A percentile compares a stretch with the other conserved stretches of the same genome.
Evolutionary conservation across 2,329 filamentous ascomycete species (phyloP).

Genomic region (Cladorrhinum sp.): DNA sequence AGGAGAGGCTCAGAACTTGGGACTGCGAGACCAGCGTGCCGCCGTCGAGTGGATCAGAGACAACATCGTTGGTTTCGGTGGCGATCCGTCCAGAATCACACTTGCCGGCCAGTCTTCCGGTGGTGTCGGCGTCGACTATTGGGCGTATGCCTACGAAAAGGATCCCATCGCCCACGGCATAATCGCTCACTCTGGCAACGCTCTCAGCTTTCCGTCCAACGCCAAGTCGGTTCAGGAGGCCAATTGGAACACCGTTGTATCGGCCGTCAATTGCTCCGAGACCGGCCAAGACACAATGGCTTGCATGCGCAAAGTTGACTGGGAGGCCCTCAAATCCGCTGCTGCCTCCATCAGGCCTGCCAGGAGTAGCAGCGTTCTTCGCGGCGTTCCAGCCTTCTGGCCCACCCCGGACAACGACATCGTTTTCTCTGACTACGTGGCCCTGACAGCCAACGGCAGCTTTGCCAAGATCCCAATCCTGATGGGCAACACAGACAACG

Average conservation of each 20-base stretch:
- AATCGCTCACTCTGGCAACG: conserved; percentile 46
- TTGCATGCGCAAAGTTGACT: conserved; percentile 39
- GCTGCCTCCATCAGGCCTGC: conserved; percentile 35
- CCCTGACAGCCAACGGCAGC: conserved; percentile 31
- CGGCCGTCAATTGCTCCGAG: conserved; percentile 37
- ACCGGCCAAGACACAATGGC: conserved; percentile 29
- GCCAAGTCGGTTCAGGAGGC: conserved; percentile 31
- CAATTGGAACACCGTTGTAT: conserved; percentile 43
- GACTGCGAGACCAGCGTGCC: conserved; percentile 48
- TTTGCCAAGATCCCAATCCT: conserved; percentile 43
- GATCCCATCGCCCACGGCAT: conserved; percentile 49
- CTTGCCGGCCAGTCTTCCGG: conserved; percentile 47
- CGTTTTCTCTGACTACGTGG: conserved; percentile 42
- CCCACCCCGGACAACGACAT: conserved; percentile 39
- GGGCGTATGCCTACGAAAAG: conserved; percentile 46
- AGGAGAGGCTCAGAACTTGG: conserved; percentile 41
- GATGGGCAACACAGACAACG: conserved; percentile 43
- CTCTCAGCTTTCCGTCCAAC: conserved; percentile 44
- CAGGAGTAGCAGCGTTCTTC: conserved; percentile 35
- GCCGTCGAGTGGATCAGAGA: conserved; percentile 49
- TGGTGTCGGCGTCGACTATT: conserved; percentile 42
- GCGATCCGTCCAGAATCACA: conserved; percentile 39
- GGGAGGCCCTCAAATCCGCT: conserved; percentile 36
- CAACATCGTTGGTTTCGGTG: conserved; percentile 47
- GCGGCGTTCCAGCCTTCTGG: conserved; percentile 40